Conservation (phyloP, 371 early-diverging fungal genomes). For the Actinomucor elegans region DNA sequence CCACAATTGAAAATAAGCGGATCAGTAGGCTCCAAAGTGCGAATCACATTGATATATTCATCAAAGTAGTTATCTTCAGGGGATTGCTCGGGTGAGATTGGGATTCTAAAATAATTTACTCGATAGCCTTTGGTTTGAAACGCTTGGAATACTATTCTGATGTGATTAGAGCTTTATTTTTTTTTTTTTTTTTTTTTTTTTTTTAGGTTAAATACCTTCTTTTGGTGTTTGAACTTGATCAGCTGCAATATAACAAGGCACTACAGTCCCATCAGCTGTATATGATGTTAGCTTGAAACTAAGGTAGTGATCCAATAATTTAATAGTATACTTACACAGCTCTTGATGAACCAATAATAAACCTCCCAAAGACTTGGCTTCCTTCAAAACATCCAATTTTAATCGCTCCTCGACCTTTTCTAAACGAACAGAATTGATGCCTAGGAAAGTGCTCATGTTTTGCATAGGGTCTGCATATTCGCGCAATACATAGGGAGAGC, state of each 20-base stretch:
- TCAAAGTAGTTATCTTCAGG: slow-evolving; percentile 73
- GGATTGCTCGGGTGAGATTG: slow-evolving; percentile 66
- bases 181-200: not conserved
- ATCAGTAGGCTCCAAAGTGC: slow-evolving; percentile 44
- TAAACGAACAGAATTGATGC: slow-evolving; percentile 64
- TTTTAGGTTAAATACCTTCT: slow-evolving; percentile 38
- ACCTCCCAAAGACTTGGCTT: slow-evolving; percentile 51
- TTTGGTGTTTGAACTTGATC: slow-evolving; percentile 63
- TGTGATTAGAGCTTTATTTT: no score
- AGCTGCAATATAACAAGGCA: slow-evolving; percentile 67
- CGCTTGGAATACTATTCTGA: slow-evolving; percentile 52
- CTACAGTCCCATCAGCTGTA: slow-evolving; percentile 53
- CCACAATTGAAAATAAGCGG: slow-evolving; percentile 76
- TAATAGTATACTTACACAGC: slow-evolving; percentile 30
- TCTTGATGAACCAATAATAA: slow-evolving; percentile 75
- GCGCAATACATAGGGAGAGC: slow-evolving; percentile 70
- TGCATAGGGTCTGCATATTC: slow-evolving; percentile 60
- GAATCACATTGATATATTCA: slow-evolving; percentile 63
- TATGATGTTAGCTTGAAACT: no score
- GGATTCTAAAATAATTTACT: slow-evolving; percentile 61
- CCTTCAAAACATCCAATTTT: slow-evolving; percentile 66
- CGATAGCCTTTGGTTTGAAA: slow-evolving; percentile 49
- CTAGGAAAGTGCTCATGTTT: slow-evolving; percentile 67
- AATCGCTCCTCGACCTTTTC: slow-evolving; percentile 72
- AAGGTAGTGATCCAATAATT: not conserved